Evolutionary conservation across 2,329 filamentous ascomycete species (phyloP).

Genomic region (Botrytis tulipae): DNA sequence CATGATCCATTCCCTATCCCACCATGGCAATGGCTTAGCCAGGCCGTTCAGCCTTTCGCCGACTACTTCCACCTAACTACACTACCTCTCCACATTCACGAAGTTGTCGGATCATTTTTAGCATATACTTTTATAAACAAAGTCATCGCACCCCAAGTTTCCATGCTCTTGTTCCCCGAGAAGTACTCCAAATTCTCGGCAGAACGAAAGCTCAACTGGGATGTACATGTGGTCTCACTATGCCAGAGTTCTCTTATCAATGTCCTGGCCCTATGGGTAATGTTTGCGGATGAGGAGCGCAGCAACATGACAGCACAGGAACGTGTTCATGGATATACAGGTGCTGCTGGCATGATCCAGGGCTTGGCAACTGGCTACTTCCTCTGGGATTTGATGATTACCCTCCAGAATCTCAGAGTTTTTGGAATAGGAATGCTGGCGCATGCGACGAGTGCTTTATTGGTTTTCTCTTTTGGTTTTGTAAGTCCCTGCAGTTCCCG

Average conservation of each 20-base stretch:
- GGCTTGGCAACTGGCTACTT: slow-evolving; percentile 80
- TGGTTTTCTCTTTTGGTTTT: slow-evolving; percentile 75
- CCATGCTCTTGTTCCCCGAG: slow-evolving; percentile 57
- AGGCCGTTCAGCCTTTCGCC: slow-evolving; percentile 61
- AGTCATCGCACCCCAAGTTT: slow-evolving; percentile 66
- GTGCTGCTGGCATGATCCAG: slow-evolving; percentile 69
- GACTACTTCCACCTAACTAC: slow-evolving; percentile 60
- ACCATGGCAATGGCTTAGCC: slow-evolving; percentile 52
- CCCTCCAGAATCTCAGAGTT: slow-evolving; percentile 63
- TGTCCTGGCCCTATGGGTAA: slow-evolving; percentile 69
- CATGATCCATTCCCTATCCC: slow-evolving; percentile 65
- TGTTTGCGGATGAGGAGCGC: slow-evolving; percentile 66
- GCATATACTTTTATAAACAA: slow-evolving; percentile 68
- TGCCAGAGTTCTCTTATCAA: slow-evolving; percentile 74
- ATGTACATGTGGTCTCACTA: slow-evolving; percentile 82
- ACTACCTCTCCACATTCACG: slow-evolving; percentile 74
- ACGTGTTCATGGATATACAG: slow-evolving; percentile 76
- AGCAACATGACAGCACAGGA: slow-evolving; percentile 63
- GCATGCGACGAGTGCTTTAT: slow-evolving; percentile 71
- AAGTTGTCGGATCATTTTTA: slow-evolving; percentile 64
- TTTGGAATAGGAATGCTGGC: slow-evolving; percentile 62
- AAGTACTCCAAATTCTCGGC: slow-evolving; percentile 62
- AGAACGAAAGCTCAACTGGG: slow-evolving; percentile 72
- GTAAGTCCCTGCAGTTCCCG: slow-evolving; percentile 52
- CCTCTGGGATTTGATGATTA: slow-evolving; percentile 76